phyloP scores from a whole-genome alignment of 202 grass and related monocot genomes.

The Panicum virgatum region DNA sequence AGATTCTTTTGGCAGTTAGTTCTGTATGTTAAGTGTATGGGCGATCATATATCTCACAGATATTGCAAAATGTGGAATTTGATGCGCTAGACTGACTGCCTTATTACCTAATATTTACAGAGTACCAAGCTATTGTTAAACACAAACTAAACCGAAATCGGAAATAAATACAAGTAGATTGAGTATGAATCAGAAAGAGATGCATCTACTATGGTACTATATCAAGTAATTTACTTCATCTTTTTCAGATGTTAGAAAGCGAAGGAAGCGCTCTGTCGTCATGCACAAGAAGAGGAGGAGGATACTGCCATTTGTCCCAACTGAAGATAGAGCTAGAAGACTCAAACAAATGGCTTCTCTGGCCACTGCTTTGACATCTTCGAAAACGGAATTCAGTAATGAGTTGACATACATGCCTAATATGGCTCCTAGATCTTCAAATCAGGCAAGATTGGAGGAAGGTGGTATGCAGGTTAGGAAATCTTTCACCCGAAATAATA shows the following conservation, averaged over 20 bases:
- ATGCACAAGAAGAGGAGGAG: slow-evolving; percentile 89
- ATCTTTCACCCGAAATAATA: slow-evolving; percentile 15
- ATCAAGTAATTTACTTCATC: slow-evolving; percentile 14
- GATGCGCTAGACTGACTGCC: no score
- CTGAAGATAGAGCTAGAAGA: slow-evolving; percentile 48
- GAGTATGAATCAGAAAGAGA: no score
- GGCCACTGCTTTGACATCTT: slow-evolving; percentile 75
- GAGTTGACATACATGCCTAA: slow-evolving; percentile 64
- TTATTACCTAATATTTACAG: no score
- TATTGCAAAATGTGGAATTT: no score
- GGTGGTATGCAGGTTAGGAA: slow-evolving; percentile 86
- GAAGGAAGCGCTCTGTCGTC: slow-evolving; percentile 59
- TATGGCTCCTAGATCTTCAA: slow-evolving; percentile 67
- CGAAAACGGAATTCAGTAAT: slow-evolving; percentile 77
- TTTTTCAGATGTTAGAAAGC: slow-evolving; percentile 65
- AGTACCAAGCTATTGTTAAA: no score
- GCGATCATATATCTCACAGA: neutral
- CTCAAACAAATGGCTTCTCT: slow-evolving; percentile 90
- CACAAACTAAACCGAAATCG: no score
- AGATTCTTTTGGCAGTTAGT: no score
- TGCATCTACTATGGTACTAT: slow-evolving; percentile 18
- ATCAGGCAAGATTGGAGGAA: slow-evolving; percentile 68
- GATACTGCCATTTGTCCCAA: slow-evolving; percentile 67
- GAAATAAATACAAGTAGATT: no score
- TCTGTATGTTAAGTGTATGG: no score